Percentiles rank a stretch among this genome's conserved stretches.
These are phyloP conservation scores for Phalaenopsis equestris DNA, from an alignment of 106 monocot genomes.

Conservation along the genomic window DNA sequence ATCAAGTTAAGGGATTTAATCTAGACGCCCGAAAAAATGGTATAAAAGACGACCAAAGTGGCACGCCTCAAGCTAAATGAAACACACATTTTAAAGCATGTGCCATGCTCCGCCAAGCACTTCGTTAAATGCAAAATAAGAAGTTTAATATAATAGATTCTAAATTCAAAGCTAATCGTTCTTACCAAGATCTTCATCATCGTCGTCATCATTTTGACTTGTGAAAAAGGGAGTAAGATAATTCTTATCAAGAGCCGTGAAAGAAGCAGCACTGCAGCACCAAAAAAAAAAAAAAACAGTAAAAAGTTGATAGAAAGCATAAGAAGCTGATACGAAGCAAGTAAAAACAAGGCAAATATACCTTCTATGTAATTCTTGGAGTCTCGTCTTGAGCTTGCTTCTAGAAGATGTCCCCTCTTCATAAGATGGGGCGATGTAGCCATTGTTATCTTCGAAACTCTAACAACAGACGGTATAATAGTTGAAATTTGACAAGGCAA, in stretches of 20 bases:
- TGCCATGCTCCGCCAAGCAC: not conserved
- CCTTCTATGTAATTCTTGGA: constrained; percentile 80
- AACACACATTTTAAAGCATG: not conserved
- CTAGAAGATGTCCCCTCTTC: constrained; percentile 78
- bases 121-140: not conserved
- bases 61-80: not conserved
- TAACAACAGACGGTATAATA: constrained; percentile 9
- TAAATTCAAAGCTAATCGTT: not conserved
- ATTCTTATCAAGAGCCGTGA: constrained; percentile 85
- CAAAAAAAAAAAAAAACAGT: not conserved
- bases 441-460: constrained; percentile 63
- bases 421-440: constrained; percentile 55
- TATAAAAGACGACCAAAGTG: not conserved
- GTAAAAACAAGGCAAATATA: constrained; percentile 1
- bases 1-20: too few relatives aligned
- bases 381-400: constrained; percentile 70
- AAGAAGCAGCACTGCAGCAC: constrained; percentile 62
- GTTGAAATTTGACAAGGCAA: not conserved
- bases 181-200: constrained; percentile 50
- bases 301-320: not conserved
- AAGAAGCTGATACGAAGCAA: not conserved
- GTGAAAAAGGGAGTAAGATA: constrained; percentile 98
- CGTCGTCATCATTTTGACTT: constrained; percentile 66
- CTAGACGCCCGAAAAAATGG: not conserved
- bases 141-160: not conserved